Conservation (phyloP, 768 basidiomycete genomes). For the Leucocoprinus sp. region DNA sequence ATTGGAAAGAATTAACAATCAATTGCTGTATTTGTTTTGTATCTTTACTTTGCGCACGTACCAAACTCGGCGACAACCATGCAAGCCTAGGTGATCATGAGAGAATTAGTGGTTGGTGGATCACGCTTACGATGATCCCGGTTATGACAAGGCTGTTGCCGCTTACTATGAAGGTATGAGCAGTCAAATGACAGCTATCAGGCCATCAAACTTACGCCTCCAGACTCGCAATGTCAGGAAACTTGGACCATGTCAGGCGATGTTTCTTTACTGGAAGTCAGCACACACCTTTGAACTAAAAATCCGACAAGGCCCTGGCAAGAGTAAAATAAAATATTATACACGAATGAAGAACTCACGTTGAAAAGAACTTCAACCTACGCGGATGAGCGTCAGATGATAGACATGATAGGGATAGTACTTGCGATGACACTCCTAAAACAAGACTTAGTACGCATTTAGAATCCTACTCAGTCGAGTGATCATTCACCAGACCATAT, state of each 20-base stretch:
- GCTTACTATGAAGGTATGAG: slow-evolving; percentile 31
- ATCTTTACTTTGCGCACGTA: slow-evolving; percentile 15
- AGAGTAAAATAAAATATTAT: not conserved
- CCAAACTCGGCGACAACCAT: slow-evolving; percentile 46
- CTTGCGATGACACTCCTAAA: slow-evolving; percentile 44
- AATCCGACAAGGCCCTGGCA: slow-evolving; percentile 43
- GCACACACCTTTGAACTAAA: slow-evolving; percentile 42
- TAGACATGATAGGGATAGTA: not conserved
- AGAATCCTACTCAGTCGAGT: not conserved
- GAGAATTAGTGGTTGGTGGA: not conserved
- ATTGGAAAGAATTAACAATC: not conserved
- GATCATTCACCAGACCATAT: slow-evolving; percentile 39
- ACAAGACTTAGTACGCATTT: not conserved
- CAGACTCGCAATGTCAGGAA: slow-evolving; percentile 36
- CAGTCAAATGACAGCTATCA: not conserved
- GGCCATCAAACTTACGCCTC: slow-evolving; percentile 26
- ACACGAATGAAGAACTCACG: slow-evolving; percentile 22
- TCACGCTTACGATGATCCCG: slow-evolving; percentile 34
- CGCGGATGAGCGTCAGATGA: not conserved
- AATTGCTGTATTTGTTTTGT: not conserved
- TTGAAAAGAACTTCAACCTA: slow-evolving; percentile 54
- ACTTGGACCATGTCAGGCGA: slow-evolving; percentile 16
- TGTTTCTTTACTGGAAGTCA: not conserved
- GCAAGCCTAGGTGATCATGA: slow-evolving; percentile 21
- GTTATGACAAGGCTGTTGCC: slow-evolving; percentile 35